These are phyloP conservation scores for Thamnidium elegans DNA, from an alignment of 192 early-diverging fungal species.

Conservation along the genomic window DNA sequence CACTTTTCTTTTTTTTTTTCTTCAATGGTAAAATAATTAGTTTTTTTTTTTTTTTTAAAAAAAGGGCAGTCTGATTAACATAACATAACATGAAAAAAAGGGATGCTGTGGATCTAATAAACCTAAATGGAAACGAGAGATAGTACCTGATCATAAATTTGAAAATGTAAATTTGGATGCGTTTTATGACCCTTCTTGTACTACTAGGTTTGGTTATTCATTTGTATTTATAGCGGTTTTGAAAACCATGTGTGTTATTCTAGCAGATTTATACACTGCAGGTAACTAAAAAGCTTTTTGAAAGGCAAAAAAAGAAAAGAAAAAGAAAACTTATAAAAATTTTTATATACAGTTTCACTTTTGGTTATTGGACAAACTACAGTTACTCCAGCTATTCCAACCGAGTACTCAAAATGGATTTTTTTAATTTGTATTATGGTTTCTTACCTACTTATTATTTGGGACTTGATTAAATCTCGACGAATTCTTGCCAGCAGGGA, in stretches of 20 bases:
- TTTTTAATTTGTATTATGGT: constrained; percentile 62
- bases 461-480: constrained; percentile 67
- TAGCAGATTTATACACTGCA: constrained; percentile 78
- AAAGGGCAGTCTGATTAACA: too few species aligned
- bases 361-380: constrained; percentile 25
- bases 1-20: too few species aligned
- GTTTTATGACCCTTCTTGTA: constrained; percentile 54
- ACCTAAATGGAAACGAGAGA: constrained; percentile 77
- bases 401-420: constrained; percentile 44
- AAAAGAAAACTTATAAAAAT: too few species aligned
- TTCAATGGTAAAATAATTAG: too few species aligned
- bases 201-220: constrained; percentile 48
- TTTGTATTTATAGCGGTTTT: constrained; percentile 65
- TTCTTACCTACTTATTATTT: constrained; percentile 64
- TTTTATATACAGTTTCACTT: constrained; percentile 19
- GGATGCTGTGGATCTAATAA: constrained; percentile 16
- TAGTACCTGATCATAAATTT: constrained; percentile 84
- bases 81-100: too few species aligned
- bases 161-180: constrained; percentile 85
- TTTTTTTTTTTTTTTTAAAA: too few species aligned
- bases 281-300: too few species aligned
- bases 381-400: constrained; percentile 21
- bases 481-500: constrained; percentile 63
- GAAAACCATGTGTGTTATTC: constrained; percentile 74
- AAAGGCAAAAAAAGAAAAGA: too few species aligned